phyloP scores from a whole-genome alignment of 176 grass and related monocot species.

The Zoysia japonica region DNA sequence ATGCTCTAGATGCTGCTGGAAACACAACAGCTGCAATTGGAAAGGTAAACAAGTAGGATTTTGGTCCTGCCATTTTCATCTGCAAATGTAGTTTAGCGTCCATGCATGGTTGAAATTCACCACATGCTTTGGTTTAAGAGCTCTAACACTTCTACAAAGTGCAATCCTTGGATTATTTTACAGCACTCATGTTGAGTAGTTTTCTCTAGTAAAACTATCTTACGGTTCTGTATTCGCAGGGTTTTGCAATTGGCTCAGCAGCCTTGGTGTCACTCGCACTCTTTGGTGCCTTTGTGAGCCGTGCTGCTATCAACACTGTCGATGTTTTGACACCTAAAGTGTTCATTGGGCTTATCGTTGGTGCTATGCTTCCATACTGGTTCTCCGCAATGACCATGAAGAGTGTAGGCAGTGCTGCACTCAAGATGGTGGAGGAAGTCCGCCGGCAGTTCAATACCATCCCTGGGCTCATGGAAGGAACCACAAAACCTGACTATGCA shows the following conservation, averaged over 20 bases:
- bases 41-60: conserved; percentile 22
- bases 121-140: background rate
- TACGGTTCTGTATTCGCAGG: conserved; percentile 45
- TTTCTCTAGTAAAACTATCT: background rate
- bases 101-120: background rate
- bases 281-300: too few species aligned
- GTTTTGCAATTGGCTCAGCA: conserved; percentile 82
- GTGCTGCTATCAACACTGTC: conserved; percentile 44
- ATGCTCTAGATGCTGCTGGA: conserved; percentile 44
- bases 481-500: too few species aligned
- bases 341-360: conserved; percentile 77
- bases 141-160: background rate
- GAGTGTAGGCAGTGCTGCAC: too few species aligned
- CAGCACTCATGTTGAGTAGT: background rate
- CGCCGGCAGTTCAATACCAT: too few species aligned
- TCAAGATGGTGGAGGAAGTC: too few species aligned
- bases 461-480: too few species aligned
- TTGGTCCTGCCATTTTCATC: background rate
- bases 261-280: background rate
- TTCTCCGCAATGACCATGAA: conserved; percentile 55
- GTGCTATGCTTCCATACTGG: conserved; percentile 88
- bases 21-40: conserved; percentile 55
- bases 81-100: background rate
- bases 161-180: background rate
- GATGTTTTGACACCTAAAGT: conserved; percentile 88